phyloP scores from a whole-genome alignment of 2,329 filamentous ascomycete genomes.

The Dryadomyces quercus-mongolicae region DNA sequence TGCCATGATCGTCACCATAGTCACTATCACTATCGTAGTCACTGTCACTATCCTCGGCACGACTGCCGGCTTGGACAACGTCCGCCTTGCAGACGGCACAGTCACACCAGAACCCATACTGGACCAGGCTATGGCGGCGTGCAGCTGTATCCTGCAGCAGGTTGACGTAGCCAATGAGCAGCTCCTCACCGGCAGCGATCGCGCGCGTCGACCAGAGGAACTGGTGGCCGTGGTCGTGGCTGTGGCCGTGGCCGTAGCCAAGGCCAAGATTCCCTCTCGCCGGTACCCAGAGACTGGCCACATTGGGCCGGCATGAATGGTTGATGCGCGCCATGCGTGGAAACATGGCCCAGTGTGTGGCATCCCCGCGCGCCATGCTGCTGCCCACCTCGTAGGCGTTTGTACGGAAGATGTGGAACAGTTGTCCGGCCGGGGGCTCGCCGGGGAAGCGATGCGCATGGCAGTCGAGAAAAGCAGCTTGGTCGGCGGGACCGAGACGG shows the following conservation, averaged over 20 bases:
- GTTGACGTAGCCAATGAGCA: conserved; percentile 23
- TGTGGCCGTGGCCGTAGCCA: conserved; percentile 14
- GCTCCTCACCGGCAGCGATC: conserved; percentile 22
- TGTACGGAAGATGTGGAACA: conserved; percentile 24
- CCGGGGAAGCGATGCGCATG: conserved; percentile 15
- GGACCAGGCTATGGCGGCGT: conserved; percentile 9
- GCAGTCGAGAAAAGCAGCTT: conserved; percentile 16
- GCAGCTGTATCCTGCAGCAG: conserved; percentile 17
- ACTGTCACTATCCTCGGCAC: too few relatives aligned
- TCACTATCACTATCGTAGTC: too few relatives aligned
- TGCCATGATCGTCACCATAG: background rate
- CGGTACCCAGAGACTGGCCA: conserved; percentile 19
- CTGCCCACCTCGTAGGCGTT: conserved; percentile 23
- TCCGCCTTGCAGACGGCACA: background rate
- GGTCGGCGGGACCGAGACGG: conserved; percentile 15
- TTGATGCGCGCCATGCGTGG: conserved; percentile 24
- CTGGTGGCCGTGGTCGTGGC: conserved; percentile 16
- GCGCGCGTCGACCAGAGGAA: conserved; percentile 19
- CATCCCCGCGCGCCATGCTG: too few relatives aligned
- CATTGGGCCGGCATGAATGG: conserved; percentile 26
- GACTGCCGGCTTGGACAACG: background rate
- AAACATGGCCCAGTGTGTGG: conserved; percentile 17
- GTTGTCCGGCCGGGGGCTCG: conserved; percentile 12
- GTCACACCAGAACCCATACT: conserved; percentile 10
- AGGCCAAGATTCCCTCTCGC: background rate